Evolutionary conservation across 352 stramenopile genomes (phyloP).

Genomic region (Globisporangium solare): DNA sequence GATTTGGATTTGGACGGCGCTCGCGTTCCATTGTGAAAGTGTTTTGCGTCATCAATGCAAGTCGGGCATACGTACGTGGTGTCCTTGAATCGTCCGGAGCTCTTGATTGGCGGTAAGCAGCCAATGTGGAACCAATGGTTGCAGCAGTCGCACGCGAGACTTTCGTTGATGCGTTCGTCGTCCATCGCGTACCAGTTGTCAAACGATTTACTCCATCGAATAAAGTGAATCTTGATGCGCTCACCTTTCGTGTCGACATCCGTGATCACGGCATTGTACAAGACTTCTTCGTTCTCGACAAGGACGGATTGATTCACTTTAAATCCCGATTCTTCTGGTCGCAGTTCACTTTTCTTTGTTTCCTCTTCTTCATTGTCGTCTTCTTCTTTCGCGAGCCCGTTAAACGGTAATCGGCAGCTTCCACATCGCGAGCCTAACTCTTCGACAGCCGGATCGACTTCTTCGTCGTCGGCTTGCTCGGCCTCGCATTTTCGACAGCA

Average conservation of each 20-base stretch:
- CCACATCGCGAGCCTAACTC: constrained; percentile 65
- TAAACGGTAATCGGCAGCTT: constrained; percentile 56
- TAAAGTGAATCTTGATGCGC: constrained; percentile 86
- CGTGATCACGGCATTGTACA: constrained; percentile 85
- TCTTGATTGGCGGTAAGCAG: constrained; percentile 82
- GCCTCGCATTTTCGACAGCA: constrained; percentile 71
- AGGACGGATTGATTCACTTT: constrained; percentile 82
- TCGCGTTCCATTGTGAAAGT: constrained; percentile 63
- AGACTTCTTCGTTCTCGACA: constrained; percentile 81
- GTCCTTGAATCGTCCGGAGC: constrained; percentile 77
- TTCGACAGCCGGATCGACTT: constrained; percentile 32
- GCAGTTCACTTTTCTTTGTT: constrained; percentile 12
- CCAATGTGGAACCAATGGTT: constrained; percentile 88
- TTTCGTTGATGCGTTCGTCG: constrained; percentile 86
- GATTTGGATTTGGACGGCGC: constrained; percentile 42
- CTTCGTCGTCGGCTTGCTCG: constrained; percentile 58
- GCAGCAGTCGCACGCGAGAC: constrained; percentile 84
- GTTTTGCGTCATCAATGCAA: constrained; percentile 73
- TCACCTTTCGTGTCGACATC: constrained; percentile 68
- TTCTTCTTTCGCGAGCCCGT: constrained; percentile 25
- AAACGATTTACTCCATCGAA: constrained; percentile 84
- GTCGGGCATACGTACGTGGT: constrained; percentile 81
- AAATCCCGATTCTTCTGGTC: constrained; percentile 34
- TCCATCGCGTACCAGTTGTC: constrained; percentile 89
- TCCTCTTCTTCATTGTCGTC: constrained; percentile 7